Evolutionary conservation across 208 protist species (phyloP), one percentile per base, ranked within the genome.

Genomic region (Leishmania turanica): DNA sequence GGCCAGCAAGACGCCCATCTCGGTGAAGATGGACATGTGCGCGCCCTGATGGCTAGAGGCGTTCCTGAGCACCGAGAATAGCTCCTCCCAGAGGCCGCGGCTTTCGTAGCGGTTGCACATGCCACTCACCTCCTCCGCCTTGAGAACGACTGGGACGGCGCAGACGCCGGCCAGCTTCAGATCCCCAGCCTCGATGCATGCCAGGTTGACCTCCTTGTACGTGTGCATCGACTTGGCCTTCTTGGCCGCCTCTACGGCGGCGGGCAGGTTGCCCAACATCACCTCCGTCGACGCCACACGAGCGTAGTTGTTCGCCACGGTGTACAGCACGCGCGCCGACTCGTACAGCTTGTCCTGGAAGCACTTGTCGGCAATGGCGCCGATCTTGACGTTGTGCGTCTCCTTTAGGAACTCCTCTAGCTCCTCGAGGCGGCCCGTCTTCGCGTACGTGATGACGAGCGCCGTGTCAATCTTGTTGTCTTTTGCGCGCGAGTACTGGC

Each of bases 21-120:
- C 99, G 49, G 99, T 99, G 93, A 99, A 99, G 89, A 99, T 99
- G 78, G 97, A 98, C 91, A 99, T 98, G 88, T 99, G 99, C 4
- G 99, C 99, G 37, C 99, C 94, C 80, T 99, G 98, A 47, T 97
- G 87, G 49, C 86, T 87, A 15, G 99, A 87, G 68, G 98, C 99
- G 54, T 92, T 94, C 85, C 99, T 99, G 66, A 99, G 87, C 3
- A 99, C 91, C 11, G 82, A 68, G 53, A 99, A 98, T 31, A 99
- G 77, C 82, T 99, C 96, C 53, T 99, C 97, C 91, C 99, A 99
- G 82, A 99, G 88, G 69, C 95, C 96, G 71, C 89, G 86, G 6
- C 69, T 83, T 87, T 98, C 96, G 85, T 98, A 99, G 71, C 96
- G 94, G 75, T 92, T 79, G 74, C 98, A 88, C 31, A 99, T 90